Base-by-base conservation (phyloP, 2,329 filamentous ascomycete species). In the Colletotrichum musicola region DNA sequence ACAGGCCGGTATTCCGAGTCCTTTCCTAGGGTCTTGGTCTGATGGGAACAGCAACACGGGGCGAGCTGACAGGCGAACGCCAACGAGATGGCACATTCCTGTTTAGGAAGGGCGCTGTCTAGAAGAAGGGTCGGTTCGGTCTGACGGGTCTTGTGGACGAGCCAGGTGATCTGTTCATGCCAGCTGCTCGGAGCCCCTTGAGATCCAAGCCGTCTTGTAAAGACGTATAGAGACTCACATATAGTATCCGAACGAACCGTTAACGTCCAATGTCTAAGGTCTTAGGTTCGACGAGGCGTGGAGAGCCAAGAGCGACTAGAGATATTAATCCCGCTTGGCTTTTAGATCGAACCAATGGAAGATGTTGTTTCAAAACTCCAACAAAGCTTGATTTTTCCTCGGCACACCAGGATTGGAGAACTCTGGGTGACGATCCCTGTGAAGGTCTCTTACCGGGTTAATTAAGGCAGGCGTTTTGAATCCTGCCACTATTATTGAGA, bases 301-400 rank as follows among this genome's bases (percentile, higher is more conserved):
- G 40, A 50, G 47, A 40, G 51, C 59, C 38, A 63, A 38, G 60
- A 47, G 44, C 60, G 25, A 18, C 59, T 49, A 56, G 22, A 49
- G 35, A 57, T 57, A 30, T 6, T 12, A 14, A 40, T n/a, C 18
- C 16, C 35, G 51, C 64, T 68, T 58, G 47, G 64, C 38, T 22
- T 13, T 53, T 53, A 3, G 20, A 38, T 53, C 27, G 30, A 30
- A 27, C 64, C 64, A 64, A 68, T 64, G 18, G 16, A 5, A 42
- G 12, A 10, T n/a, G 38, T n/a, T n/a, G 25, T 7, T n/a, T 22
- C 10, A 14, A 13, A 25, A n/a, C 44, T 27, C 38, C 27, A 27
- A 20, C 53, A 42, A 64, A 64, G 64, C 65, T 65, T 68, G 62
- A 42, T 60, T 60, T 64, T 7, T 60, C 6, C 65, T 68, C 62